A percentile compares a stretch with the other conserved stretches of the same genome.
phyloP scores from a whole-genome alignment of 768 basidiomycete species.

The Tylopilus rubrobrunneus region DNA sequence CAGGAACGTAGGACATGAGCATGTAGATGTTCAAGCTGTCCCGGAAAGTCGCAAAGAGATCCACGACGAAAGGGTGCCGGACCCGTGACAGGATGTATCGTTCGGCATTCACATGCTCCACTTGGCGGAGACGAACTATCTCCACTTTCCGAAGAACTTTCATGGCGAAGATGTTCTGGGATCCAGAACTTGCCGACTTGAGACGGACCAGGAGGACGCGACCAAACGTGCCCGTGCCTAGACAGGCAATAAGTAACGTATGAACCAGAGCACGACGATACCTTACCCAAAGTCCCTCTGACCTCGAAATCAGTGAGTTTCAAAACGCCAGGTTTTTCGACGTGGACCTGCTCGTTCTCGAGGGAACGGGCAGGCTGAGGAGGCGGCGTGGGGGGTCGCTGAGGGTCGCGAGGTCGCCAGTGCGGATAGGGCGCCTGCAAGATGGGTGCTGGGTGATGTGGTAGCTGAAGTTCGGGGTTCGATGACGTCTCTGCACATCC shows the following conservation, averaged over 20 bases:
- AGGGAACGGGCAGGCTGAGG: slow-evolving; percentile 48
- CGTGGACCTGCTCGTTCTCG: slow-evolving; percentile 67
- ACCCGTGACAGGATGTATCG: slow-evolving; percentile 89
- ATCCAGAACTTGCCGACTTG: slow-evolving; percentile 43
- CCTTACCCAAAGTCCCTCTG: slow-evolving; percentile 65
- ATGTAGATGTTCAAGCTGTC: slow-evolving; percentile 97
- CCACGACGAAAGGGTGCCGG: slow-evolving; percentile 93
- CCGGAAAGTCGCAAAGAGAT: slow-evolving; percentile 93
- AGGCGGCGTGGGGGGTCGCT: slow-evolving; percentile 28
- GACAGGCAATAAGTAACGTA: slow-evolving; percentile 1
- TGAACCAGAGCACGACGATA: slow-evolving; percentile 17
- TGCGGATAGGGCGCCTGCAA: slow-evolving; percentile 7
- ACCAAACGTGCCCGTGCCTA: slow-evolving; percentile 96
- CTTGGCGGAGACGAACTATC: slow-evolving; percentile 86
- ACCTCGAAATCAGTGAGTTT: slow-evolving; percentile 79
- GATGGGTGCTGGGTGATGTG: slow-evolving; percentile 1
- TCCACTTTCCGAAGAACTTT: slow-evolving; percentile 86
- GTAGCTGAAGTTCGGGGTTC: slow-evolving; percentile 7
- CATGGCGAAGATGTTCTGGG: slow-evolving; percentile 68
- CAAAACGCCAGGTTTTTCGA: slow-evolving; percentile 52
- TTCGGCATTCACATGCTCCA: slow-evolving; percentile 97
- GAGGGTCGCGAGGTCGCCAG: slow-evolving; percentile 8
- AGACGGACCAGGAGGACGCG: slow-evolving; percentile 88
- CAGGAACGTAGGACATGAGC: slow-evolving; percentile 94
- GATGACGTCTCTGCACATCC: slow-evolving; percentile 8